phyloP scores from a whole-genome alignment of 2,329 filamentous ascomycete species.

The Cercospora zeina region DNA sequence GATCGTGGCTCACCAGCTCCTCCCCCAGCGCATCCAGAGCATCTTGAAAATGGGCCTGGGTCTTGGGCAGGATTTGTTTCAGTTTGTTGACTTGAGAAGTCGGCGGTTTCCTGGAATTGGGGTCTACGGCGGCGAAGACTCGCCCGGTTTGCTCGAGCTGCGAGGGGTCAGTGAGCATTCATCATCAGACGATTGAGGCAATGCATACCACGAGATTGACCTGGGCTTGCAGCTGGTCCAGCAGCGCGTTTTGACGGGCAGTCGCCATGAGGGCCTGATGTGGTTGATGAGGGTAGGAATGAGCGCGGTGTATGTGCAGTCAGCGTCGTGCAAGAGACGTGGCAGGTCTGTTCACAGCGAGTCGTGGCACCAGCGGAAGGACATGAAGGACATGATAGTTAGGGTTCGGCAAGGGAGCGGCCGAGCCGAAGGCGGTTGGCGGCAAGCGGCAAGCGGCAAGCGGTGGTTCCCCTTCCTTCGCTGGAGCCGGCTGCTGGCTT shows the following conservation, averaged over 20 bases:
- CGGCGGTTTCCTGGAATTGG: conserved; percentile 30
- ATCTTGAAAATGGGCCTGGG: conserved; percentile 50
- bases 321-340: neutral
- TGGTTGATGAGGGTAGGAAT: neutral
- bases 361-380: neutral
- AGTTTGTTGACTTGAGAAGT: conserved; percentile 41
- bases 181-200: neutral
- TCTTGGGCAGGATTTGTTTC: conserved; percentile 43
- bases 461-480: neutral
- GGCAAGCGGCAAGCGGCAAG: too few relatives aligned
- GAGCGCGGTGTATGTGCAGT: neutral
- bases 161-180: conserved; percentile 14
- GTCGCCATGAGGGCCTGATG: conserved; percentile 21
- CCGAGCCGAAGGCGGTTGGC: neutral
- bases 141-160: conserved; percentile 49
- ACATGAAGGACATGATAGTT: conserved; percentile 7
- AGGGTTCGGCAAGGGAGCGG: conserved; percentile 5
- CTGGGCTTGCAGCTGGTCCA: conserved; percentile 51
- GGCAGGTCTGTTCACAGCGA: neutral
- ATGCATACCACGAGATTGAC: conserved; percentile 50
- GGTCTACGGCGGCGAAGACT: conserved; percentile 47
- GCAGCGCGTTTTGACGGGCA: conserved; percentile 31
- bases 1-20: conserved; percentile 41
- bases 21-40: conserved; percentile 55
- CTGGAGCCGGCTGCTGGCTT: neutral